phyloP scores from a whole-genome alignment of 352 stramenopile species.

The Lagenidium giganteum region DNA sequence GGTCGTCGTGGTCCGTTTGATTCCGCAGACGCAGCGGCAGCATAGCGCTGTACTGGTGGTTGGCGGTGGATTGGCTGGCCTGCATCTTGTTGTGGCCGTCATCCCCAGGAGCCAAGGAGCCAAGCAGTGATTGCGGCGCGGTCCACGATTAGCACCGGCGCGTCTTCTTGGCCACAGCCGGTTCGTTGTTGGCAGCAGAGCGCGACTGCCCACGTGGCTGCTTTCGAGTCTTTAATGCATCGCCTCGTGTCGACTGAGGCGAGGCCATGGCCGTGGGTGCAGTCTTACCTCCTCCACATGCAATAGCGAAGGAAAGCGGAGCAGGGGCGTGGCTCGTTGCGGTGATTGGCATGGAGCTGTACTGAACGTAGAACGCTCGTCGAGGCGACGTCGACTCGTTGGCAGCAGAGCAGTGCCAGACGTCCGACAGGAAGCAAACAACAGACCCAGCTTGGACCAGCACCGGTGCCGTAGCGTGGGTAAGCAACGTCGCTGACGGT shows the following conservation, averaged over 20 bases:
- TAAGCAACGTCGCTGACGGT: background rate
- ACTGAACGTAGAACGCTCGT: constrained; percentile 73
- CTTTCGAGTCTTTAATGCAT: background rate
- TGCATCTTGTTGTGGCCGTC: too few species aligned
- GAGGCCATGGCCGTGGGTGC: too few species aligned
- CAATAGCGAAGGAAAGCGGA: constrained; percentile 71
- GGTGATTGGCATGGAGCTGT: constrained; percentile 43
- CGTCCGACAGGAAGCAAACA: constrained; percentile 64
- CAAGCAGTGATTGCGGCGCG: too few species aligned
- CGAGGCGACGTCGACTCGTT: constrained; percentile 37
- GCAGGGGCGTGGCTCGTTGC: constrained; percentile 21
- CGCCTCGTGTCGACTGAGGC: too few species aligned
- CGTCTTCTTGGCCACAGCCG: too few species aligned
- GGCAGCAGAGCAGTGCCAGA: constrained; percentile 66
- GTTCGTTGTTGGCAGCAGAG: too few species aligned
- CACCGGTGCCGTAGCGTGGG: constrained; percentile 23
- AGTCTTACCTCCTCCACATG: too few species aligned
- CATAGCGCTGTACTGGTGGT: too few species aligned
- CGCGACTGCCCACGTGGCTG: too few species aligned
- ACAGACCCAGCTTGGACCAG: constrained; percentile 29
- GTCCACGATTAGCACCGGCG: too few species aligned
- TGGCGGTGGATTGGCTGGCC: too few species aligned
- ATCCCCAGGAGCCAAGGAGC: too few species aligned
- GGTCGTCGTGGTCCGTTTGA: constrained; percentile 19
- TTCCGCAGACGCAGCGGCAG: constrained; percentile 43